phyloP scores from a whole-genome alignment of 2,329 filamentous ascomycete species.

The Macrophomina tecta region DNA sequence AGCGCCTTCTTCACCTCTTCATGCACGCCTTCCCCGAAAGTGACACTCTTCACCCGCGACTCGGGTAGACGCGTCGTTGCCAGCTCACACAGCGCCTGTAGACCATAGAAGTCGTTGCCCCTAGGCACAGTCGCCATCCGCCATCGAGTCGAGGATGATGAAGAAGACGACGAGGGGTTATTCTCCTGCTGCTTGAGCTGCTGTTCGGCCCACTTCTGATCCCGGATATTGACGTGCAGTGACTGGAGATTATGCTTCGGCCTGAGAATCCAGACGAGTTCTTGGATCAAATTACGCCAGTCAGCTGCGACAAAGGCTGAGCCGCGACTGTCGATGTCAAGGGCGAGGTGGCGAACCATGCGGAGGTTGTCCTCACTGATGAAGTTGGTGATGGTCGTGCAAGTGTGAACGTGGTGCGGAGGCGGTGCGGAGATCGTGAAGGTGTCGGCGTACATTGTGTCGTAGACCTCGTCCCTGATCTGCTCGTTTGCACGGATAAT shows the following conservation, averaged over 20 bases:
- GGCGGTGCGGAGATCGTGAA: conserved; percentile 17
- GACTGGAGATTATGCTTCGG: background rate
- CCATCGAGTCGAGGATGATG: background rate
- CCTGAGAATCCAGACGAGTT: conserved; percentile 7
- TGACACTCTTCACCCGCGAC: background rate
- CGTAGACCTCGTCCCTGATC: background rate
- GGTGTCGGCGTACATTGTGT: background rate
- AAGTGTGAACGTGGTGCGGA: conserved; percentile 11
- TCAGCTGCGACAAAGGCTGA: background rate
- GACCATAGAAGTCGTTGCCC: conserved; percentile 13
- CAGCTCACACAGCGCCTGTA: conserved; percentile 12
- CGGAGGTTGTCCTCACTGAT: background rate
- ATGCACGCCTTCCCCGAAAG: conserved; percentile 12
- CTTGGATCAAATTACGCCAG: conserved; percentile 10
- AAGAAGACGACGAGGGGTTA: background rate
- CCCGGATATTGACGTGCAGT: conserved; percentile 15
- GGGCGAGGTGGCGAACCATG: conserved; percentile 9
- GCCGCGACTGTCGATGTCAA: conserved; percentile 12
- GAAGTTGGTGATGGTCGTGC: conserved; percentile 23
- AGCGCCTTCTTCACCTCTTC: background rate
- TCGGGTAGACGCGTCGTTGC: background rate
- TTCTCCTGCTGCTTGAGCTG: background rate
- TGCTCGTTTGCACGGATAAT: conserved; percentile 10
- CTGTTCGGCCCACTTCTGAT: conserved; percentile 3
- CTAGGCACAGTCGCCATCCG: background rate